Base-by-base conservation (phyloP, 2,329 filamentous ascomycete genomes). In the Alternaria incomplexa region DNA sequence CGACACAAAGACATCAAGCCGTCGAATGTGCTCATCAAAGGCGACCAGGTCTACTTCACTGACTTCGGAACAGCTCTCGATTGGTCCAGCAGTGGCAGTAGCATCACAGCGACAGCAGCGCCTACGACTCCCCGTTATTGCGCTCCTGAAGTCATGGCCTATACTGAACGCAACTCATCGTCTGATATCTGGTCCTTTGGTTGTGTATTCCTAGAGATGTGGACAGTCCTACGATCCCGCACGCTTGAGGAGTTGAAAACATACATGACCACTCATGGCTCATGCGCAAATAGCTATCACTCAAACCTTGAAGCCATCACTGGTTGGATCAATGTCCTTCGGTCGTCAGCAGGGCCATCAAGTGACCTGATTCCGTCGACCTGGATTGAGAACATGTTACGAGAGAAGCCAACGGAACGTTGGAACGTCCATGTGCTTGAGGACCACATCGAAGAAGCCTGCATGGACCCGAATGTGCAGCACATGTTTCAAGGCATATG, bases 141-240 rank as follows among this genome's bases (percentile, higher is more conserved):
- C 12, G 70, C 72, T 0, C 72, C 72, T 6, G 72, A 75, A 44
- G 71, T 75, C 0, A 52, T 60, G 9, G 58, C 50, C 7, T 56
- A 54, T 6, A 55, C 48, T 2, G 26, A 30, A 3, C 63, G 71
- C 2, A 73, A 73, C 13, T 47, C 62, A 12, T 61, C 59, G 1
- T 69, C 70, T 4, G 71, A 75, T 58, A 67, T 74, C 4, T 74
- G 66, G 57, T 72, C 69, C 0, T 56, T 74, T 4, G 72, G 71
- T 2, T 71, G 69, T 46, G 65, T 74, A 0, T 67, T 69, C 23
- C 26, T 71, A 0, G 68, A 74, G 15, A 66, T 74, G 47, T 56
- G 64, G 52, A 68, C 61, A 12, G 68, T 69, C 7, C 45, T 70
- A 5, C 56, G 63, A 40, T 43, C 47, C 1, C 17, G 23, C 11